Evolutionary conservation across 345 rosid species (phyloP).

Genomic region (Kernera saxatilis): DNA sequence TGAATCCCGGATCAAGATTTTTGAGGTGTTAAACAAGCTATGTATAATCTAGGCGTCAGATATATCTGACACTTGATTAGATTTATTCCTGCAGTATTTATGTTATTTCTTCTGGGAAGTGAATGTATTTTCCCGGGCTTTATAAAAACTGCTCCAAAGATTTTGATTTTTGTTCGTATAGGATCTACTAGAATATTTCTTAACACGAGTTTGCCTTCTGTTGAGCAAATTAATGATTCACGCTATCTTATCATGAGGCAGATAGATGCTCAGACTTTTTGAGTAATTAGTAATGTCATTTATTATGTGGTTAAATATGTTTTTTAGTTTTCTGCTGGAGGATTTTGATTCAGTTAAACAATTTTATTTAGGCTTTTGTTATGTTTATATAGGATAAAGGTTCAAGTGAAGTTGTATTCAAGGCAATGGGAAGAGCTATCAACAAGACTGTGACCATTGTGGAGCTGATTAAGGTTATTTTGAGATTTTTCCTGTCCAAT

Average conservation of each 20-base stretch:
- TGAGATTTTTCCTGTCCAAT: background rate
- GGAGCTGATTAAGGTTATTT: conserved; percentile 56
- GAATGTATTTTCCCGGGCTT: no score
- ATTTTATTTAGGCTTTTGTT: background rate
- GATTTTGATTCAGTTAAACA: background rate
- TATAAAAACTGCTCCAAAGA: no score
- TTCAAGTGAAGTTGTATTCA: conserved; percentile 51
- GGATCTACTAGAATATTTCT: no score
- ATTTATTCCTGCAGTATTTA: background rate
- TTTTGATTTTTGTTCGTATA: no score
- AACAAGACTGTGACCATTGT: conserved; percentile 70
- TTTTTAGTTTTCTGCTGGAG: background rate
- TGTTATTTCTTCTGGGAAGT: background rate
- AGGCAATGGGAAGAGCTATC: conserved; percentile 83
- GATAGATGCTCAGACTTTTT: background rate
- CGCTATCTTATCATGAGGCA: background rate
- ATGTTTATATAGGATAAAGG: conserved; percentile 48
- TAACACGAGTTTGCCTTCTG: background rate
- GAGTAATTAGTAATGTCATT: background rate
- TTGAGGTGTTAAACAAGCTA: background rate
- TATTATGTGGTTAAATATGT: background rate
- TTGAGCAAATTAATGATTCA: background rate
- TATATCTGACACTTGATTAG: background rate
- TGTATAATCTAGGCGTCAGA: background rate
- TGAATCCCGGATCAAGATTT: background rate